A percentile compares a stretch with the other conserved stretches of the same genome.
phyloP scores from a whole-genome alignment of 768 basidiomycete species.

The Chiua virens region DNA sequence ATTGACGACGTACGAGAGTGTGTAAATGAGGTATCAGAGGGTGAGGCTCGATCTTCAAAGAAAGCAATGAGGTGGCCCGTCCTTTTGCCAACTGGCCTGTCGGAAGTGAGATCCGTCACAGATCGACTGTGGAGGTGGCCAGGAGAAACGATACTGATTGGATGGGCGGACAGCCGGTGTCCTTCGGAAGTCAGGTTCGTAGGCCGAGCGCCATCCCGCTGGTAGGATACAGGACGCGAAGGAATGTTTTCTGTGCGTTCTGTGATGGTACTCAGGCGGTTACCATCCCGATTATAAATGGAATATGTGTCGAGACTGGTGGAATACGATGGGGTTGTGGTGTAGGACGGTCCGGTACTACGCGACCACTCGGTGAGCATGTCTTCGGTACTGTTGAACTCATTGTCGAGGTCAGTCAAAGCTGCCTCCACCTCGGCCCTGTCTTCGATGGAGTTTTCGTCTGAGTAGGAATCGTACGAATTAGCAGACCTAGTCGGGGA shows the following conservation, averaged over 20 bases:
- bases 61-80: slow-evolving; percentile 73
- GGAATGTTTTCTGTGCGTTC: slow-evolving; percentile 71
- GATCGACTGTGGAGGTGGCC: slow-evolving; percentile 50
- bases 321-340: slow-evolving; percentile 33
- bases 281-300: slow-evolving; percentile 42
- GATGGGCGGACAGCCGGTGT: slow-evolving; percentile 46
- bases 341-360: slow-evolving; percentile 35
- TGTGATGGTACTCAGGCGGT: slow-evolving; percentile 69
- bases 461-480: slow-evolving; percentile 56
- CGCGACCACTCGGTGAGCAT: slow-evolving; percentile 68
- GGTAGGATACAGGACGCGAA: slow-evolving; percentile 55
- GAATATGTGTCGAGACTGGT: slow-evolving; percentile 40
- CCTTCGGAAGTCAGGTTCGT: slow-evolving; percentile 45
- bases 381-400: slow-evolving; percentile 64
- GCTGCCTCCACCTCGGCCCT: slow-evolving; percentile 63
- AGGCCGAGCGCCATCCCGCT: slow-evolving; percentile 33
- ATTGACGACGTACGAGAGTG: slow-evolving; percentile 58
- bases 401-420: slow-evolving; percentile 64
- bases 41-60: slow-evolving; percentile 58
- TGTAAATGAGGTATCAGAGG: slow-evolving; percentile 35
- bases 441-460: slow-evolving; percentile 48
- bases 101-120: slow-evolving; percentile 55
- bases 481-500: slow-evolving; percentile 48
- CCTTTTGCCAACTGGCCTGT: slow-evolving; percentile 49
- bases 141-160: slow-evolving; percentile 39